Base-by-base conservation (phyloP, 2,329 filamentous ascomycete genomes). In the Arthrobotrys megalospora region DNA sequence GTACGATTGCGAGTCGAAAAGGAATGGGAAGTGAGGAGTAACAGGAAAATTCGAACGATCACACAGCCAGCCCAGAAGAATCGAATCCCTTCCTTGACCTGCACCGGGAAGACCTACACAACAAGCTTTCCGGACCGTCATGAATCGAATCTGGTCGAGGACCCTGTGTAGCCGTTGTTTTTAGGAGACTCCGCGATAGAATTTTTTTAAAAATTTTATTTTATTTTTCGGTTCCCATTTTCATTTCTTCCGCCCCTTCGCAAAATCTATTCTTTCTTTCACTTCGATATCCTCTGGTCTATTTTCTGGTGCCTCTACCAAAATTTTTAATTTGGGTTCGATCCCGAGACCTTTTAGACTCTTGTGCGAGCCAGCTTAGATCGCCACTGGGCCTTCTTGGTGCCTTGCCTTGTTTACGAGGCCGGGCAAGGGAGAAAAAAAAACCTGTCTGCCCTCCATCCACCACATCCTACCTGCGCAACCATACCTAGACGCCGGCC, bases 401-500 rank as follows among this genome's bases (percentile, higher is more conserved):
- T 69, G 71, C 71, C 71, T 76, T 76, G 64, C 71, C 71, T 69
- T 76, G 71, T 76, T 76, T 76, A 76, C 64, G 71, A 76, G 71
- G 64, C 71, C 64, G 64, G 64, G 52, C 64, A 52, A 68, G 62
- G 28, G n/a, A 65, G 48, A 50, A 45, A 65, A 55, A 66, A 65
- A 60, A 73, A 60, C 45, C 24, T 43, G 34, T n/a, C 55, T 53
- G 67, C 34, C 43, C 45, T 45, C 47, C 16, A 43, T 60, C 55
- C 36, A 71, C 45, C 24, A 71, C 67, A 41, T 34, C 45, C 38
- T 12, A 53, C 58, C 58, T 12, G 50, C 55, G 50, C 38, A 62
- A 63, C 16, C 36, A 34, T 21, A 41, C 34, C 48, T 43, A 63
- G 48, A 71, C 21, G 34, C 34, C 32, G 53, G 45, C 24, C 34